Base-by-base conservation (phyloP, 2,329 filamentous ascomycete genomes). In the Trichophyton benhamiae region DNA sequence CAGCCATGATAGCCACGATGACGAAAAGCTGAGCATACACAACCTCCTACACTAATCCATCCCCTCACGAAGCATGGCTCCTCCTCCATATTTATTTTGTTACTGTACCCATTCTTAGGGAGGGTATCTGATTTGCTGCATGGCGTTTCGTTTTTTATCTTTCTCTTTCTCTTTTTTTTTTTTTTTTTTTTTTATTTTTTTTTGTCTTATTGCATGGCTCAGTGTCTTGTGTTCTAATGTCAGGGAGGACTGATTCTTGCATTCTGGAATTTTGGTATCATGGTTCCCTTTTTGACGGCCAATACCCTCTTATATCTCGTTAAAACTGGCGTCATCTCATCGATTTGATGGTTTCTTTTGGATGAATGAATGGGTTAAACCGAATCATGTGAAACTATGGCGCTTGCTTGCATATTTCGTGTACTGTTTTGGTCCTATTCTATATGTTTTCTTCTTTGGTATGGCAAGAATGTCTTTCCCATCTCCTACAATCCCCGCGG, bases 1-100 rank as follows among this genome's bases (percentile, higher is more conserved):
- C 44, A 66, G 65, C 48, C 63, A 66, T 27, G 63, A 66, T 46
- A 65, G 62, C 41, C 62, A 66, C 49, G 63, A 66, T n/a, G 65
- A 66, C 42, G 63, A 66, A 36, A 63, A 60, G 59, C 55, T 66
- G 25, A 63, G 63, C 44, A 66, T 66, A 41, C 49, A 42, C 38
- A 64, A 63, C 25, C 60, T 66, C 3, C 20, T 66, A 36, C 60
- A 61, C 33, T 66, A 3, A 55, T 38, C 15, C 38, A 27, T 52
- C 41, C 9, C 52, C 53, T 38, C 46, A 11, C 25, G 25, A 25
- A 53, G 7, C 15, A 53, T 33, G n/a, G 1, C 17, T 22, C 25
- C 8, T 53, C 33, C 11, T 30, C 49, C 27, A 33, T 1, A 25
- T 22, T 53, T 30, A 30, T 8, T 27, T 13, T 11, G 9, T 22